phyloP scores from a whole-genome alignment of 768 basidiomycete genomes.

The Termitomyces sp. region DNA sequence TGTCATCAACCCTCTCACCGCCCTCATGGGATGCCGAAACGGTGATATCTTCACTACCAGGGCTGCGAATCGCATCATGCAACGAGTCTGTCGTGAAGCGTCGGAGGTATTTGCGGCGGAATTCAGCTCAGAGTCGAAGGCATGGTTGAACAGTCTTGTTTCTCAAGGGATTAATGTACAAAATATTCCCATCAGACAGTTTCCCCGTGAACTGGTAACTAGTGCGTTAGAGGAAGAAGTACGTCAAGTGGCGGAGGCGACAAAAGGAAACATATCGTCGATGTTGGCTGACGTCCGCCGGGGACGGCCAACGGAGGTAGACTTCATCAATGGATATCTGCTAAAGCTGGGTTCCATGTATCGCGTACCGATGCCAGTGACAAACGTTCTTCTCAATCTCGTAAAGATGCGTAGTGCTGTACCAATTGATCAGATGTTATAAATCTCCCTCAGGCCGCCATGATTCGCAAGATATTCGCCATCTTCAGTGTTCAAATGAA shows the following conservation, averaged over 20 bases:
- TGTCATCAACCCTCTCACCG: constrained; percentile 82
- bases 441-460: not conserved
- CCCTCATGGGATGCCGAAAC: constrained; percentile 74
- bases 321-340: constrained; percentile 81
- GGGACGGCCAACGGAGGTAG: constrained; percentile 68
- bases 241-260: constrained; percentile 48
- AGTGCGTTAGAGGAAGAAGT: constrained; percentile 50
- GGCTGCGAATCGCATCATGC: constrained; percentile 38
- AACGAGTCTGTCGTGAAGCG: constrained; percentile 67
- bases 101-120: constrained; percentile 51
- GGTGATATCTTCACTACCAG: constrained; percentile 56
- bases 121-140: constrained; percentile 33
- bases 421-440: constrained; percentile 45
- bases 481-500: not conserved
- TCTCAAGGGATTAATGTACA: constrained; percentile 20
- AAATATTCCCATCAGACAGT: constrained; percentile 24
- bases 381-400: constrained; percentile 47
- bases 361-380: constrained; percentile 53
- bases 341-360: constrained; percentile 52
- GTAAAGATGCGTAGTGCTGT: constrained; percentile 52
- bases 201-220: constrained; percentile 41
- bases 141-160: constrained; percentile 25
- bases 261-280: constrained; percentile 67
- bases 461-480: not conserved
- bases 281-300: constrained; percentile 70